Evolutionary conservation across 345 rosid species (phyloP).

Genomic region (Citrus inodora): DNA sequence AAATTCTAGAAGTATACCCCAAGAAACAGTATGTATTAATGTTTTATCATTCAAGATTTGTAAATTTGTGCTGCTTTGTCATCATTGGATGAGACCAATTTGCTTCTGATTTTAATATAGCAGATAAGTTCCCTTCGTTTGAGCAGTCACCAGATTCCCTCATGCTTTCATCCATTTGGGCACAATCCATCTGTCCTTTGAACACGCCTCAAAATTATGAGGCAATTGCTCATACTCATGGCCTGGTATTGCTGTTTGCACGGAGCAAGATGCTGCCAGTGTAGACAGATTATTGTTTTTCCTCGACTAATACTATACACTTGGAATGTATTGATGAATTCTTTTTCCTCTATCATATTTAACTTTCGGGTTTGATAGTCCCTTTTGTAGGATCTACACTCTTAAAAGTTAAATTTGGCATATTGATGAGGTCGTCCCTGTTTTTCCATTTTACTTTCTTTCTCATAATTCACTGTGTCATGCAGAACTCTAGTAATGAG

Average conservation of each 20-base stretch:
- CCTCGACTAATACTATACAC: too few species aligned
- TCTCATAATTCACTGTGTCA: background rate
- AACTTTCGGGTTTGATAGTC: too few species aligned
- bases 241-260: too few species aligned
- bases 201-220: too few species aligned
- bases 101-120: background rate
- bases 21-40: constrained; percentile 30
- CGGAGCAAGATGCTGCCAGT: too few species aligned
- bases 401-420: too few species aligned
- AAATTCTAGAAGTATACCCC: constrained; percentile 17
- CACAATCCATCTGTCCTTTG: constrained; percentile 58
- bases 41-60: background rate
- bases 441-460: background rate
- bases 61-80: background rate
- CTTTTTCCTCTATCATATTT: too few species aligned
- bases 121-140: constrained; percentile 53
- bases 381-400: too few species aligned
- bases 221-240: too few species aligned
- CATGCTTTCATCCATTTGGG: constrained; percentile 71
- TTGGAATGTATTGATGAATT: too few species aligned
- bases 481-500: constrained; percentile 58
- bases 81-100: constrained; percentile 9
- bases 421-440: too few species aligned
- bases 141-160: constrained; percentile 70
- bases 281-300: too few species aligned